Evolutionary conservation across 83 land plant species (phyloP).

Genomic region (Thuja plicata): DNA sequence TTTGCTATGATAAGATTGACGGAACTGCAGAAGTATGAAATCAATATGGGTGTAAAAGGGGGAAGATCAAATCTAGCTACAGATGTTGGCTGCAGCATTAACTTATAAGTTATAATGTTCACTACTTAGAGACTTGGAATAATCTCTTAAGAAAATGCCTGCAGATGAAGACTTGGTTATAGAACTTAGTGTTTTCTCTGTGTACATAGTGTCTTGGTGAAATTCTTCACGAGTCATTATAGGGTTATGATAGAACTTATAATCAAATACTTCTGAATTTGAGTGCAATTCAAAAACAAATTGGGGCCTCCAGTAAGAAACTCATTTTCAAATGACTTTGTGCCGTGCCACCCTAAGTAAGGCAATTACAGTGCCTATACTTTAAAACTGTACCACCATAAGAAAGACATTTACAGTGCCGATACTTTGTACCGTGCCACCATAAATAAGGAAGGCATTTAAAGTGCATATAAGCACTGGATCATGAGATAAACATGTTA

Average conservation of each 20-base stretch:
- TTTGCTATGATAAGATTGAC: no score
- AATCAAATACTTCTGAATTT: no score
- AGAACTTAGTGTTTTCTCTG: not conserved
- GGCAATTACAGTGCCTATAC: no score
- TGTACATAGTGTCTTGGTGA: not conserved
- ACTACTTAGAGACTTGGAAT: not conserved
- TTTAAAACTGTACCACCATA: no score
- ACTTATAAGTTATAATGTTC: not conserved
- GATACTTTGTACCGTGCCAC: no score
- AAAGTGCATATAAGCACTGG: no score
- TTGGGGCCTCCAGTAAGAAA: no score
- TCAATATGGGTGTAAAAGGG: not conserved
- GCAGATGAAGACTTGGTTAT: not conserved
- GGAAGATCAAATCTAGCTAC: not conserved
- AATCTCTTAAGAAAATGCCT: not conserved
- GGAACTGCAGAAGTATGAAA: not conserved
- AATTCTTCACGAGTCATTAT: not conserved
- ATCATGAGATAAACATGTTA: not conserved
- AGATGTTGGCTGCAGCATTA: not conserved
- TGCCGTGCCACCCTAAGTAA: no score
- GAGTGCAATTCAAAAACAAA: no score
- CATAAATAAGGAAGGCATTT: no score
- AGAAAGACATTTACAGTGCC: no score
- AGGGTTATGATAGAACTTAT: not conserved
- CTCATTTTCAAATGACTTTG: no score